Evolutionary conservation across 2,329 filamentous ascomycete genomes (phyloP).

Genomic region (Laburnicola sp.): DNA sequence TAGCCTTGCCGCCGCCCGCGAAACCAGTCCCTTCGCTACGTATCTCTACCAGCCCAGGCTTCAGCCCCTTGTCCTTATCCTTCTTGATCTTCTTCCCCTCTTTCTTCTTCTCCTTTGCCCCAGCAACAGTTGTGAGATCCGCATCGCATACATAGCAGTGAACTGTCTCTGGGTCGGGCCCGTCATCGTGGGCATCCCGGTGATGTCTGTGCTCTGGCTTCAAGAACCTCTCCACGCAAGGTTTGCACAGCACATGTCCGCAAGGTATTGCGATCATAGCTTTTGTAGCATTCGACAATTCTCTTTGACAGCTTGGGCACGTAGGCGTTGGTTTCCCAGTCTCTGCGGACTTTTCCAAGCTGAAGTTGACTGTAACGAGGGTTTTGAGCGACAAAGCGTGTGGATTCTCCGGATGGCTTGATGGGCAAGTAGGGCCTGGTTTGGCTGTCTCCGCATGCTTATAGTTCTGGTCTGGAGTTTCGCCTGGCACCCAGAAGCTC

Average conservation of each 20-base stretch:
- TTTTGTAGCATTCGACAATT: conserved; percentile 77
- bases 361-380: conserved; percentile 76
- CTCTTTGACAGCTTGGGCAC: conserved; percentile 86
- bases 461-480: conserved; percentile 66
- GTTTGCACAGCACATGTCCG: conserved; percentile 87
- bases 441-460: conserved; percentile 58
- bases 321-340: conserved; percentile 55
- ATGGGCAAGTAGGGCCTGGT: conserved; percentile 73
- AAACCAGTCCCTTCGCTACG: conserved; percentile 90
- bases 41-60: conserved; percentile 75
- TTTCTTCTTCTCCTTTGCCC: conserved; percentile 39
- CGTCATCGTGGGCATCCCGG: conserved; percentile 59
- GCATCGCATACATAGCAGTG: conserved; percentile 86
- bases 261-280: conserved; percentile 84
- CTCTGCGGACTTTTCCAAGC: conserved; percentile 65
- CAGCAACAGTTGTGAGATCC: conserved; percentile 60
- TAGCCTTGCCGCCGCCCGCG: conserved; percentile 80
- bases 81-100: conserved; percentile 47
- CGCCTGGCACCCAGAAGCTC: conserved; percentile 90
- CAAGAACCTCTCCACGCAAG: conserved; percentile 84
- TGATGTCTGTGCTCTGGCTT: conserved; percentile 44
- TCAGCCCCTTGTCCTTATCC: conserved; percentile 61
- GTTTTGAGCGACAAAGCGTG: conserved; percentile 79
- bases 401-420: conserved; percentile 64
- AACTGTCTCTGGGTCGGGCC: conserved; percentile 57